Evolutionary conservation across 73 alveolate genomes (phyloP).

Genomic region (Paramecium biaurelia): DNA sequence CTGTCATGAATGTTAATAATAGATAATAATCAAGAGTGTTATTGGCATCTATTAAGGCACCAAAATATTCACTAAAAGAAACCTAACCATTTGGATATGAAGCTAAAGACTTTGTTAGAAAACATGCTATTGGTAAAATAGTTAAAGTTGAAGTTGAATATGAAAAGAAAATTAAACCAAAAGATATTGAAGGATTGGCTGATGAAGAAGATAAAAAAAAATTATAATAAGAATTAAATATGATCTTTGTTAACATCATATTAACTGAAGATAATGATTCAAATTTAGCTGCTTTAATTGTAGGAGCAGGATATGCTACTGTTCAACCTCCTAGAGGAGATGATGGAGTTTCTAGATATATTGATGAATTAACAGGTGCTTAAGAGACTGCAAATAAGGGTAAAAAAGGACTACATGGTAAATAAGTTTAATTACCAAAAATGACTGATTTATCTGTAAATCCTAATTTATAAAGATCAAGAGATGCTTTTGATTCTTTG

Average conservation of each 20-base stretch:
- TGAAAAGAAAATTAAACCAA: constrained; percentile 60
- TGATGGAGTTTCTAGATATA: constrained; percentile 73
- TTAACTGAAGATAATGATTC: constrained; percentile 46
- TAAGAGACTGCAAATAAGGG: constrained; percentile 70
- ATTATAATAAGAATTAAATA: neutral
- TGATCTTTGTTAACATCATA: constrained; percentile 5
- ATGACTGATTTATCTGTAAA: constrained; percentile 25
- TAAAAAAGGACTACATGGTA: constrained; percentile 70
- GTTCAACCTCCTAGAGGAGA: constrained; percentile 69
- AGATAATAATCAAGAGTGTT: constrained; percentile 57
- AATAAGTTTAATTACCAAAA: neutral
- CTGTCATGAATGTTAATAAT: constrained; percentile 60
- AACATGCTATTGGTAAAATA: constrained; percentile 79
- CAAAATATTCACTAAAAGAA: constrained; percentile 73
- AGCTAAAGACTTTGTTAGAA: constrained; percentile 88
- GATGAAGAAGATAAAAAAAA: constrained; percentile 2
- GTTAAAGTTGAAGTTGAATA: constrained; percentile 79
- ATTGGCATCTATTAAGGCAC: constrained; percentile 88
- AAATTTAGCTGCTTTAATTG: constrained; percentile 62
- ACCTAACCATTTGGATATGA: constrained; percentile 94
- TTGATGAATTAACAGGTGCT: constrained; percentile 75
- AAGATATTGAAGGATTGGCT: constrained; percentile 33
- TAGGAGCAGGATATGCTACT: constrained; percentile 74
- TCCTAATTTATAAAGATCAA: constrained; percentile 18
- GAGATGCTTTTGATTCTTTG: constrained; percentile 34